Base-by-base conservation (phyloP, 805 yeast species). In the Yamadazyma laniorum region DNA sequence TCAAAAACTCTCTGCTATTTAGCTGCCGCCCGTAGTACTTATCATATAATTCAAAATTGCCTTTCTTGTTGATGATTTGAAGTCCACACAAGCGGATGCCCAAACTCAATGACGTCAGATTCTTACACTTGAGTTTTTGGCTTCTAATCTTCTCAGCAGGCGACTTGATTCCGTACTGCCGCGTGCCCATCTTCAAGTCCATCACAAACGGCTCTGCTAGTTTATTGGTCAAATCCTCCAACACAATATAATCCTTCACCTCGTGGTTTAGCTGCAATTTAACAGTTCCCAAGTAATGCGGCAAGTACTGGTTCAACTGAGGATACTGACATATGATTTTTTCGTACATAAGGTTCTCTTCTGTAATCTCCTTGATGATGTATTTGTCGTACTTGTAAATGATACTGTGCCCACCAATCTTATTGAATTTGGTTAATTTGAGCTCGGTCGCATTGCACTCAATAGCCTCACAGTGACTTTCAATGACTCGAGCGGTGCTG, bases 351-450 rank as follows among this genome's bases (percentile, higher is more conserved):
- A 71, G 64, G 61, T 93, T 87, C 55, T 93, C 99, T 40, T 96
- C 73, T 43, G 89, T 87, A 43, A 95, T 68, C 1, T 93, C 93
- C 60, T 93, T 93, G 61, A 98, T 93, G 13, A 93, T 96, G 0
- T 97, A 98, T 49, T 81, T 85, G 4, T 95, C 84, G 56, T 93
- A 93, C 47, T 91, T 77, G 65, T 91, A 93, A 25, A 93, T 89
- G 1, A 97, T 97, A 0, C 97, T 91, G 58, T 93, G 99, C 0
- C 99, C 99, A 6, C 99, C 99, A 16, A 93, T 98, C 55, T 86
- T 89, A 56, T 93, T 40, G 16, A 40, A 35, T 25, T 40, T 40
- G 21, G 38, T 29, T 15, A 39, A 17, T n/a, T 19, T 28, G 23
- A 36, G 29, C 9, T 21, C 9, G 8, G 32, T 13, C 6, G 22